Evolutionary conservation across 192 early-diverging fungal species (phyloP), one percentile per base, ranked within the genome.

Genomic region (Rhizoclosmatium globosum): DNA sequence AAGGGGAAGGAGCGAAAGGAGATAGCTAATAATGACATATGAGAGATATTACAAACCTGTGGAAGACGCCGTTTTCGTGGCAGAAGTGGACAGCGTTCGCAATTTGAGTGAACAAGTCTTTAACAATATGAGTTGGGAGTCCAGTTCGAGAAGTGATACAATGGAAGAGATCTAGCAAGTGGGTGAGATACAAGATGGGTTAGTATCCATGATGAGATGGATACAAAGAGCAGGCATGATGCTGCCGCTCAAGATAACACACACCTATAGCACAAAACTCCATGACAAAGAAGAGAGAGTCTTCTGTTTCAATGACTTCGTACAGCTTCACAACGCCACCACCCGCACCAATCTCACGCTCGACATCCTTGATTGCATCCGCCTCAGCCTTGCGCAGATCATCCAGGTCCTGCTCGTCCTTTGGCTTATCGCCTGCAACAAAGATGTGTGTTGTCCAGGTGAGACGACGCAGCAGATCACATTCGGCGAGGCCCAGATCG

Each of bases 61-160:
- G 96, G 86, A 93, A 97, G 50, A 97, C 91, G 66, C 92, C 92
- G 50, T 84, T 83, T 2, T 82, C 81, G 81, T 98, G 96, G 64
- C 92, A 92, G 83, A 88, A 87, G 53, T 84, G 82, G 39, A 96
- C 90, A 4, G 94, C 95, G 68, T 93, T 90, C 39, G 91, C 82
- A 56, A 98, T 89, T 80, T 96, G 94, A n/a, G 87, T 71, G 76
- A 96, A 96, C 9, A 94, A 70, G 50, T 65, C 65, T 60, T 81
- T 76, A 43, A 79, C 79, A 71, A 79, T 57, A 13, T 68, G 59
- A 3, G 9, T 60, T 46, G 74, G 72, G 43, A 67, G 68, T n/a
- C 81, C 81, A 9, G 38, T 69, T 59, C 62, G 31, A 38, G 62
- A 44, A 59, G 83, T 83, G 65, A 89, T 86, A 58, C 62, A 42